Conservation (phyloP, 2,329 filamentous ascomycete species). For the Aureobasidium lini region DNA sequence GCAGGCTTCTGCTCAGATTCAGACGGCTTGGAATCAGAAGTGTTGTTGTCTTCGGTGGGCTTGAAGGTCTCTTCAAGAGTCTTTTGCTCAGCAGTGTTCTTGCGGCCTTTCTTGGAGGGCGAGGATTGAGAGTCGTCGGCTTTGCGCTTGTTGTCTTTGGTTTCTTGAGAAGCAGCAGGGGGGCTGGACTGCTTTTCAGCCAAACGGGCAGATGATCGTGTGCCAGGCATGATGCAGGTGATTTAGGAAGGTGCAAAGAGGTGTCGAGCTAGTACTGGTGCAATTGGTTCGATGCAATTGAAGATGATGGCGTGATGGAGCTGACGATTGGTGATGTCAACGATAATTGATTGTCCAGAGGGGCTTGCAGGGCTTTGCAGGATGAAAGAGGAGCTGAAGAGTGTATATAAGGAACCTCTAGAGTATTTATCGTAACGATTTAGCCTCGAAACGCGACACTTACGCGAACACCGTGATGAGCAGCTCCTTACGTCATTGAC, state of each 20-base stretch:
- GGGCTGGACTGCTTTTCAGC: slow-evolving; percentile 20
- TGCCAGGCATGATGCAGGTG: slow-evolving; percentile 23
- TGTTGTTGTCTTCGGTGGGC: slow-evolving; percentile 27
- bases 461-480: slow-evolving; percentile 6
- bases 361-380: not conserved
- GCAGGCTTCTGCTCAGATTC: slow-evolving; percentile 21
- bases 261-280: not conserved
- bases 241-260: not conserved
- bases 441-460: slow-evolving; percentile 3
- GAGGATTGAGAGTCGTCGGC: slow-evolving; percentile 25
- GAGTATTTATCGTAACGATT: slow-evolving; percentile 13
- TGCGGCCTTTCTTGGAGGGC: slow-evolving; percentile 36
- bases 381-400: slow-evolving; percentile 2
- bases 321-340: slow-evolving; percentile 10
- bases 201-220: slow-evolving; percentile 24
- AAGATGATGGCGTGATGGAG: not conserved
- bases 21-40: slow-evolving; percentile 20
- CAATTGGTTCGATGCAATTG: not conserved
- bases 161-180: slow-evolving; percentile 13
- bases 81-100: slow-evolving; percentile 36
- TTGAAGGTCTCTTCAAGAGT: slow-evolving; percentile 47
- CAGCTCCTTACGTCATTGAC: not conserved
- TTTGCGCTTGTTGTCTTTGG: slow-evolving; percentile 24
- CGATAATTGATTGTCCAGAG: not conserved
- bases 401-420: slow-evolving; percentile 13